Base-by-base conservation (phyloP, 257 asterid genomes). In the Jacaranda copaia region DNA sequence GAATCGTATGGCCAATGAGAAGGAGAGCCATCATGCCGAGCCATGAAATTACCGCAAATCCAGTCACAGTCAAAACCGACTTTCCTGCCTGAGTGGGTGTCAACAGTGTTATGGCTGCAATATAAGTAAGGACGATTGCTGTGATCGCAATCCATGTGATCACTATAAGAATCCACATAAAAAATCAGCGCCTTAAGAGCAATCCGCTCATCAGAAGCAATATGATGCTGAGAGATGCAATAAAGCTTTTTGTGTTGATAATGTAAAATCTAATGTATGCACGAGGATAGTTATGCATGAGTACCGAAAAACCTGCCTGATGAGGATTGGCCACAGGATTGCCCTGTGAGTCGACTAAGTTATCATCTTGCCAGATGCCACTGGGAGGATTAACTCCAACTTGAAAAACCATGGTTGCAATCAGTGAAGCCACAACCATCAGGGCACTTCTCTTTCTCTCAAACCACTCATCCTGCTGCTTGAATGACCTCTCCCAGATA, bases 391-490 rank as follows among this genome's bases (percentile, higher is more conserved):
- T 82, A 8, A 81, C 53, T 40, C 80, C 81, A 0, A 75, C 80
- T 45, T 82, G 85, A 51, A 80, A 82, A 1, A 82, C 80, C 87
- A 85, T 82, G 4, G 79, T 78, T 12, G 85, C 85, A 1, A 82
- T 60, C 0, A 82, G 79, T 3, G 80, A 70, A 12, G 89, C 85
- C 63, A 80, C 85, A 0, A 85, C 82, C 87, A 85, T 82, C 19
- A 82, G 7, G 5, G 79, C 64, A 9, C 67, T 43, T 4, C 57
- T 62, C 19, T 76, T 72, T 13, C 46, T 48, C 6, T 81, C 77
- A 1, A 79, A 53, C 83, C 81, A 73, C 8, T 35, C 66, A 3
- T 15, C 64, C 32, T 65, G 49, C 1, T 51, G 12, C 15, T 59
- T 56, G 1, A 57, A 10, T 42, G 12, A 0, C 36, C 8, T 18